Evolutionary conservation across 2,329 filamentous ascomycete species (phyloP).

Genomic region (Cladophialophora bantiana): DNA sequence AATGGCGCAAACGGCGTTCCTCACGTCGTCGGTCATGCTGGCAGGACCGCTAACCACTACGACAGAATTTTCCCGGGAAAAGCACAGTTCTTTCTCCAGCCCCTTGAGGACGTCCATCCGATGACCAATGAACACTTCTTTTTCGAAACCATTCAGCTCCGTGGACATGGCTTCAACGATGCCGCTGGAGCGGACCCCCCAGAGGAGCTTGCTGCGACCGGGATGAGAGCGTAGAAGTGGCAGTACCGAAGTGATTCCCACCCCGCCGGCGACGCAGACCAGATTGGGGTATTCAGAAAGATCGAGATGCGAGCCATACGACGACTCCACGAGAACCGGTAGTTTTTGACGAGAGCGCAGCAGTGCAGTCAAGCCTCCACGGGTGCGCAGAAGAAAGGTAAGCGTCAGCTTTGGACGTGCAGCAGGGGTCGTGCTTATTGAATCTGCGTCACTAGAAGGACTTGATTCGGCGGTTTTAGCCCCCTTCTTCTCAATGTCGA

Average conservation of each 20-base stretch:
- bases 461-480: neutral
- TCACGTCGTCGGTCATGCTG: conserved; percentile 51
- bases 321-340: conserved; percentile 31
- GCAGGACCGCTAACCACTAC: conserved; percentile 54
- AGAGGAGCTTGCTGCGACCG: conserved; percentile 35
- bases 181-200: conserved; percentile 26
- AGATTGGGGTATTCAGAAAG: conserved; percentile 39
- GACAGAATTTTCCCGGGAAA: conserved; percentile 37
- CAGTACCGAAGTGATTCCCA: conserved; percentile 57
- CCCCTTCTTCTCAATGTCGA: conserved; percentile 1
- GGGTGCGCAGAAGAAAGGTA: conserved; percentile 11
- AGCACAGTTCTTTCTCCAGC: conserved; percentile 43
- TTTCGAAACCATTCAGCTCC: conserved; percentile 45
- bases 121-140: conserved; percentile 47
- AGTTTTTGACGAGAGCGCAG: conserved; percentile 42
- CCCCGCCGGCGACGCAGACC: conserved; percentile 56
- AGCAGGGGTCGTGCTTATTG: neutral
- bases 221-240: conserved; percentile 44
- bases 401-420: conserved; percentile 5
- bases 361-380: conserved; percentile 46
- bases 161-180: conserved; percentile 43
- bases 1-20: conserved; percentile 43
- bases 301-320: conserved; percentile 10
- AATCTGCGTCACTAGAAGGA: neutral
- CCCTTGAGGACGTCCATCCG: conserved; percentile 43